Evolutionary conservation across 2,329 filamentous ascomycete species (phyloP).

Genomic region (Bisporella sp.): DNA sequence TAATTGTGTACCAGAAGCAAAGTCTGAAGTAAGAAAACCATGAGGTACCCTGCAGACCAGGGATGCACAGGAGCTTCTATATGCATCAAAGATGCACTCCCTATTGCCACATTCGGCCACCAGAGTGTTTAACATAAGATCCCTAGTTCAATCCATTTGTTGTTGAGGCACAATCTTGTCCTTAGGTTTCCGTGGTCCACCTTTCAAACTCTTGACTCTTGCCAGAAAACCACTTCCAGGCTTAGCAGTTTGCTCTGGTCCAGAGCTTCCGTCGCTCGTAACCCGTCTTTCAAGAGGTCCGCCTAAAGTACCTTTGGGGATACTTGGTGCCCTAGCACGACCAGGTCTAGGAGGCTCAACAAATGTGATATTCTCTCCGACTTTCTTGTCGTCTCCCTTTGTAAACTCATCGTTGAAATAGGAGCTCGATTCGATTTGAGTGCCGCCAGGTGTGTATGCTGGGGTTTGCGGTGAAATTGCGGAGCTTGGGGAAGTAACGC

Average conservation of each 20-base stretch:
- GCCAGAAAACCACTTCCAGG: slow-evolving; percentile 56
- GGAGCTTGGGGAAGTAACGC: slow-evolving; percentile 34
- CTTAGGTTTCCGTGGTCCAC: slow-evolving; percentile 46
- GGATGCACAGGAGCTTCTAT: no score
- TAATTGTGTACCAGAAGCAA: no score
- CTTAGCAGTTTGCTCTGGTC: slow-evolving; percentile 33
- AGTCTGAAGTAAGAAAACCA: no score
- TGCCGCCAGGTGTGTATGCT: slow-evolving; percentile 23
- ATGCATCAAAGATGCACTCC: no score
- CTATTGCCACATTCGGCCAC: no score
- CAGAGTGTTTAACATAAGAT: no score
- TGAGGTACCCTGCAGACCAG: no score
- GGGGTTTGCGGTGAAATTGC: slow-evolving; percentile 23
- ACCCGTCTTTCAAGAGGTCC: slow-evolving; percentile 53
- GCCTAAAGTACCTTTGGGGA: slow-evolving; percentile 43
- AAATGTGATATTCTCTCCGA: slow-evolving; percentile 34
- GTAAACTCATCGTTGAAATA: slow-evolving; percentile 72
- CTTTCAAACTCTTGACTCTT: slow-evolving; percentile 77
- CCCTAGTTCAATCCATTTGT: no score
- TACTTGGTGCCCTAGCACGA: slow-evolving; percentile 45
- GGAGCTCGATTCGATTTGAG: slow-evolving; percentile 48
- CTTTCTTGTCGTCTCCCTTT: slow-evolving; percentile 56
- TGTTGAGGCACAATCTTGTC: not conserved
- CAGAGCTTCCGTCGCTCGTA: slow-evolving; percentile 48
- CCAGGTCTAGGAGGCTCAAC: slow-evolving; percentile 34